Conservation (phyloP, 345 rosid species). For the Acer yangbiense region DNA sequence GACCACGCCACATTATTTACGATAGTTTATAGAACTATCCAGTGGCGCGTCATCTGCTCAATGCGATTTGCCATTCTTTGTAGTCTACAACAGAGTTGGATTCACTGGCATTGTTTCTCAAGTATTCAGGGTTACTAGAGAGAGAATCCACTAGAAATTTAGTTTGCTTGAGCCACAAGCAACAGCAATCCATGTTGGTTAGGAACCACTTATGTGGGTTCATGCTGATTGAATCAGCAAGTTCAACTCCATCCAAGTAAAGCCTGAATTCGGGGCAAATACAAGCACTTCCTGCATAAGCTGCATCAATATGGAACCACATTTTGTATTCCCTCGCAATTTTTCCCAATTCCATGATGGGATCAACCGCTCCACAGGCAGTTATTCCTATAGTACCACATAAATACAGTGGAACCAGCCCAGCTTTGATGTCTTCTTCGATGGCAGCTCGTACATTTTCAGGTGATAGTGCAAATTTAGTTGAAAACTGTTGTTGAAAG, state of each 20-base stretch:
- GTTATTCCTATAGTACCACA: slow-evolving; percentile 38
- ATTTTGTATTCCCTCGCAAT: slow-evolving; percentile 22
- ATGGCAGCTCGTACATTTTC: slow-evolving; percentile 3
- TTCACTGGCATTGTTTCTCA: slow-evolving; percentile 20
- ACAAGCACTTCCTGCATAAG: slow-evolving; percentile 36
- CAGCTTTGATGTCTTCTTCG: slow-evolving; percentile 22
- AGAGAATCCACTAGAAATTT: too few species aligned
- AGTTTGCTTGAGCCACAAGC: too few species aligned
- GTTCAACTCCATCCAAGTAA: slow-evolving; percentile 22
- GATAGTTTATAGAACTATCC: too few species aligned
- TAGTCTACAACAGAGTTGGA: slow-evolving; percentile 24
- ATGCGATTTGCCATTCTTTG: slow-evolving; percentile 40
- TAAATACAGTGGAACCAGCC: slow-evolving; percentile 29
- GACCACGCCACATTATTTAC: too few species aligned
- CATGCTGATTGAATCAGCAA: slow-evolving; percentile 15
- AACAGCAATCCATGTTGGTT: too few species aligned
- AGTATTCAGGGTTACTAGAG: slow-evolving; percentile 8
- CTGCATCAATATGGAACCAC: slow-evolving; percentile 45
- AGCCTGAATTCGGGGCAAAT: slow-evolving; percentile 37
- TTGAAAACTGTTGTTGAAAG: too few species aligned
- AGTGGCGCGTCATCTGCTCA: too few species aligned
- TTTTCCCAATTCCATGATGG: slow-evolving; percentile 21
- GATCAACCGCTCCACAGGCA: slow-evolving; percentile 29
- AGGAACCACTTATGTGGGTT: too few species aligned
- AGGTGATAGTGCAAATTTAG: slow-evolving; percentile 27